phyloP scores from a whole-genome alignment of 2,329 filamentous ascomycete genomes.

The Colletotrichum magnum region DNA sequence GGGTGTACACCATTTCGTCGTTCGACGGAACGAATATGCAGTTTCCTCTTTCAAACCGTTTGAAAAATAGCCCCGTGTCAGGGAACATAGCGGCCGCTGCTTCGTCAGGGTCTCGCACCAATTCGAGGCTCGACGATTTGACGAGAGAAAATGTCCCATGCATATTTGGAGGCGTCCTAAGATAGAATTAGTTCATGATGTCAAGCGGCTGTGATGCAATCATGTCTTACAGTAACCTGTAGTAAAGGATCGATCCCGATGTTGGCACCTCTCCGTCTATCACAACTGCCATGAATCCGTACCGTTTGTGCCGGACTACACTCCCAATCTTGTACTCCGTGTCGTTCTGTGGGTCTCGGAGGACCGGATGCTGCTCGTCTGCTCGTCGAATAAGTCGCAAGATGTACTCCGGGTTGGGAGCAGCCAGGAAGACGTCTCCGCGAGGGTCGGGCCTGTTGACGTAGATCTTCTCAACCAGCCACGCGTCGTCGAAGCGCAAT shows the following conservation, averaged over 20 bases:
- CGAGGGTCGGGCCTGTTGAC: constrained; percentile 21
- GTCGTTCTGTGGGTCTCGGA: constrained; percentile 48
- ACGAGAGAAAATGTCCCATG: constrained; percentile 38
- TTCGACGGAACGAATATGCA: constrained; percentile 73
- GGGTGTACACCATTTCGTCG: constrained; percentile 32
- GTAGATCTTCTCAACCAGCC: constrained; percentile 72
- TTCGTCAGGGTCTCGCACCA: constrained; percentile 31
- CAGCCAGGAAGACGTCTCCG: constrained; percentile 29
- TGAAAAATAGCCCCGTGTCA: constrained; percentile 88
- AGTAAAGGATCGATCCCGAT: constrained; percentile 29
- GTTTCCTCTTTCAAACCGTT: constrained; percentile 79
- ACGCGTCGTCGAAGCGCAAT: constrained; percentile 73
- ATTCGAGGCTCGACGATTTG: constrained; percentile 37
- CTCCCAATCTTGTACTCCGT: constrained; percentile 79
- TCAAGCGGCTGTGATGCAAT: background rate
- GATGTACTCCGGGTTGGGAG: constrained; percentile 35
- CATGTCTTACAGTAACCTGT: constrained; percentile 13
- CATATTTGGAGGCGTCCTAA: constrained; percentile 37
- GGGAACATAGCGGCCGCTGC: constrained; percentile 68
- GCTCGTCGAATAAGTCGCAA: constrained; percentile 59
- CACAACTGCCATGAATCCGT: constrained; percentile 84
- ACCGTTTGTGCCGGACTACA: constrained; percentile 86
- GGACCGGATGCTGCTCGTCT: constrained; percentile 58
- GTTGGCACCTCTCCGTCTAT: constrained; percentile 76
- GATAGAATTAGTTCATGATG: background rate